phyloP scores from a whole-genome alignment of 1,284 basidiomycete species.

The Wolfiporia cocos region DNA sequence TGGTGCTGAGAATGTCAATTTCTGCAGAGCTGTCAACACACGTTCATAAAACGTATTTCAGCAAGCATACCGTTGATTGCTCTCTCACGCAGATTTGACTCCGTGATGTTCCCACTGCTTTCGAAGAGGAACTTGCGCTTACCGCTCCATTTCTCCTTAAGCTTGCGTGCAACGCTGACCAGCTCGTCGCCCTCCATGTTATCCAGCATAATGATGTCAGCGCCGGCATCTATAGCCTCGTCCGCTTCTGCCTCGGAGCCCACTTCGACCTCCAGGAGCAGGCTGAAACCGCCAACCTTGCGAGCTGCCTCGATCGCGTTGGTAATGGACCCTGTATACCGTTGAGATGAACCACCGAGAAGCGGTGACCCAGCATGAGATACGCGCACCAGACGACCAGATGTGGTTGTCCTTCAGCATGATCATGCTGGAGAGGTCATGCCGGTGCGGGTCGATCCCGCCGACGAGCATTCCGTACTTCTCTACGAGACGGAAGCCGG shows the following conservation, averaged over 20 bases:
- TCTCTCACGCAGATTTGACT: slow-evolving; percentile 69
- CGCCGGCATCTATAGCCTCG: slow-evolving; percentile 94
- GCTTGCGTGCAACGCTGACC: slow-evolving; percentile 54
- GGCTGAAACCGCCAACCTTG: slow-evolving; percentile 86
- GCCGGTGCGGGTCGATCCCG: slow-evolving; percentile 94
- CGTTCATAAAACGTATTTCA: background rate
- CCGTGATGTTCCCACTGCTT: slow-evolving; percentile 90
- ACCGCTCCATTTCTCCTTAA: slow-evolving; percentile 76
- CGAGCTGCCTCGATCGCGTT: slow-evolving; percentile 83
- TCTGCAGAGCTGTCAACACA: slow-evolving; percentile 42
- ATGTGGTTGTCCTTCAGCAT: slow-evolving; percentile 99
- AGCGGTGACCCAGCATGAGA: background rate
- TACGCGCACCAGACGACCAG: slow-evolving; percentile 80
- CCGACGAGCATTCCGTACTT: slow-evolving; percentile 99
- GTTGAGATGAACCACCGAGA: background rate
- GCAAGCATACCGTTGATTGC: slow-evolving; percentile 65
- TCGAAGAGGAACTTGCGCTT: slow-evolving; percentile 84
- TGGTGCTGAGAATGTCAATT: slow-evolving; percentile 92
- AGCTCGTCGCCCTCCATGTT: slow-evolving; percentile 83
- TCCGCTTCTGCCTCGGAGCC: slow-evolving; percentile 85
- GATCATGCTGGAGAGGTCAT: slow-evolving; percentile 97
- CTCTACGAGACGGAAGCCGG: slow-evolving; percentile 96
- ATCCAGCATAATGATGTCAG: slow-evolving; percentile 98
- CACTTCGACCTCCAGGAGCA: slow-evolving; percentile 95
- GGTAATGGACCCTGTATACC: slow-evolving; percentile 75